Evolutionary conservation across 305 asterid species (phyloP).

Genomic region (Solanum hybrid): DNA sequence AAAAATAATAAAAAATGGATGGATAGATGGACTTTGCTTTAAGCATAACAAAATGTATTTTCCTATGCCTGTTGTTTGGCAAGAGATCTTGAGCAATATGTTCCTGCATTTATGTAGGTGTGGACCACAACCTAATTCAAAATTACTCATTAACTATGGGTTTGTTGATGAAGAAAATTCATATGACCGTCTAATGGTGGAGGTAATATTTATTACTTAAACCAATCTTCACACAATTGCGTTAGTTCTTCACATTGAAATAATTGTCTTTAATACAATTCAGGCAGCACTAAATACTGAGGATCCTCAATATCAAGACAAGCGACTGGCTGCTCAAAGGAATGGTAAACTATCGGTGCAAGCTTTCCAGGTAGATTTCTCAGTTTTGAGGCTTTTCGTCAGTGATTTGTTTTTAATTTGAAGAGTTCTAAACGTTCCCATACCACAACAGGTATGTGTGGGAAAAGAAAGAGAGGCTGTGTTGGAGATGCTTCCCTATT

Average conservation of each 20-base stretch:
- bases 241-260: slow-evolving; percentile 2
- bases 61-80: background rate
- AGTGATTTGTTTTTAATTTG: background rate
- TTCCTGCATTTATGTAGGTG: slow-evolving; percentile 43
- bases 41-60: background rate
- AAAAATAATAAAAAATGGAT: background rate
- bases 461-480: slow-evolving; percentile 94
- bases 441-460: slow-evolving; percentile 43
- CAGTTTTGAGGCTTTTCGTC: background rate
- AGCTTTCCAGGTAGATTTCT: slow-evolving; percentile 53
- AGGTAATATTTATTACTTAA: slow-evolving; percentile 32
- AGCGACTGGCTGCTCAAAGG: slow-evolving; percentile 96
- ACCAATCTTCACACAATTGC: slow-evolving; percentile 1
- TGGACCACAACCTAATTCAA: slow-evolving; percentile 97
- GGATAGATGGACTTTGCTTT: background rate
- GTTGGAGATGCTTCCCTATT: slow-evolving; percentile 88
- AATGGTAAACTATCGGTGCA: slow-evolving; percentile 84
- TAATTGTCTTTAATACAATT: slow-evolving; percentile 13
- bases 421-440: slow-evolving; percentile 8
- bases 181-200: slow-evolving; percentile 71
- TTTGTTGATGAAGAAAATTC: slow-evolving; percentile 93
- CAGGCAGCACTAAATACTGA: slow-evolving; percentile 88
- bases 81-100: background rate
- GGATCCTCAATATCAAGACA: slow-evolving; percentile 97
- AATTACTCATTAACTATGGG: slow-evolving; percentile 86